phyloP scores from a whole-genome alignment of 1,284 basidiomycete species.

The Ganoderma lingzhi region DNA sequence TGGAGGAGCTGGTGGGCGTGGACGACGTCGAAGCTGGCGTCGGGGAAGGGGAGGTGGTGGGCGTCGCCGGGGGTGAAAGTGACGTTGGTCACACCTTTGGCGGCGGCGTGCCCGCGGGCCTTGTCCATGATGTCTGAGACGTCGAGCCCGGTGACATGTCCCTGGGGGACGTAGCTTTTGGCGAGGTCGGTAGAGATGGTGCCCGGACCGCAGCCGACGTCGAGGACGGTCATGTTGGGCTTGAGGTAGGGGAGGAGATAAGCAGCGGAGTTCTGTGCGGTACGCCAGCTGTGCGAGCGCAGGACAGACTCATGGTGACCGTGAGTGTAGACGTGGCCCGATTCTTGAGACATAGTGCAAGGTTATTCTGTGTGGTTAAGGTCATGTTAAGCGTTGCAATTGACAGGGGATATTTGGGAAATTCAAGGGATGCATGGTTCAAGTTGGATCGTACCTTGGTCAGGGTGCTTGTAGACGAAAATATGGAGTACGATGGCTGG shows the following conservation, averaged over 20 bases:
- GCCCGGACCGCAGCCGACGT: constrained; percentile 56
- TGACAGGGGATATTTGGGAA: background rate
- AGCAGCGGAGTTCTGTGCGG: constrained; percentile 50
- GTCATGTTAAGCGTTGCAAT: background rate
- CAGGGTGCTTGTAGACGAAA: background rate
- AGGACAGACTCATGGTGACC: constrained; percentile 51
- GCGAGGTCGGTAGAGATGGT: constrained; percentile 54
- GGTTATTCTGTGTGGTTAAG: constrained; percentile 4
- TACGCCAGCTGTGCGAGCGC: constrained; percentile 50
- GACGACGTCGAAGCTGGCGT: constrained; percentile 53
- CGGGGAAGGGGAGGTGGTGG: constrained; percentile 43
- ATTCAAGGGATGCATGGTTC: background rate
- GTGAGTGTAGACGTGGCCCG: constrained; percentile 36
- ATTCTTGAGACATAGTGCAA: constrained; percentile 21
- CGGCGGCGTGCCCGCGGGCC: constrained; percentile 41
- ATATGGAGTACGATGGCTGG: background rate
- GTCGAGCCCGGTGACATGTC: constrained; percentile 52
- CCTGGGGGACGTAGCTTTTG: constrained; percentile 44
- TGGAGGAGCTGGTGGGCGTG: constrained; percentile 55
- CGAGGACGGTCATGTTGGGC: constrained; percentile 51
- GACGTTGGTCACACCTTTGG: constrained; percentile 43
- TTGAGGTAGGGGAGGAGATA: constrained; percentile 50
- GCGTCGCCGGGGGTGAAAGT: constrained; percentile 45
- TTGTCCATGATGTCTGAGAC: constrained; percentile 40
- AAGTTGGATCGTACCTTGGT: background rate